Conservation (phyloP, 139 green algal genomes). For the Dunaliella sp. region DNA sequence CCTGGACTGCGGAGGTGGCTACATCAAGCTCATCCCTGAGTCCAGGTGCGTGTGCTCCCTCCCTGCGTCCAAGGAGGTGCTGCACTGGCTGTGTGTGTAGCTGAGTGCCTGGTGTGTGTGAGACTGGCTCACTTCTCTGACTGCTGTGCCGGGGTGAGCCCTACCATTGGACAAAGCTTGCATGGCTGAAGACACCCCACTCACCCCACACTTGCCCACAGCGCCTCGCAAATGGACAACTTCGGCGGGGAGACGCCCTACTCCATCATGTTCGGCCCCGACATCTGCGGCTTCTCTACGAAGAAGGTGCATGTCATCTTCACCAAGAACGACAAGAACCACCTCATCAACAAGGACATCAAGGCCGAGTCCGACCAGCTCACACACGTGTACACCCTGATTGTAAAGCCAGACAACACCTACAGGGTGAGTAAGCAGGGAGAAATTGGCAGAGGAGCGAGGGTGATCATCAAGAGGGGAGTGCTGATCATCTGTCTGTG, state of each 20-base stretch:
- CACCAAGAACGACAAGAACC: conserved; percentile 85
- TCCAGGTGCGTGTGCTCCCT: conserved; percentile 33
- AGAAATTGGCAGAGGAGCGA: too few species aligned
- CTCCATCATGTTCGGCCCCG: conserved; percentile 98
- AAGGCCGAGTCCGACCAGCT: conserved; percentile 67
- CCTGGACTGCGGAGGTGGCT: conserved; percentile 87
- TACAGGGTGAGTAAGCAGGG: conserved; percentile 66
- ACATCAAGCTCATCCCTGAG: conserved; percentile 84
- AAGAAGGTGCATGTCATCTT: conserved; percentile 96
- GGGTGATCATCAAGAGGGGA: too few species aligned
- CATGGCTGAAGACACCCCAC: too few species aligned
- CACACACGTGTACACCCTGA: conserved; percentile 86
- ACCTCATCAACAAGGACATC: conserved; percentile 96
- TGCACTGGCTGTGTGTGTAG: too few species aligned
- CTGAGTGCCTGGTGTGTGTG: background rate
- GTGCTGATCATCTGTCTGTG: too few species aligned
- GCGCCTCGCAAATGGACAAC: conserved; percentile 62
- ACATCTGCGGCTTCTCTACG: conserved; percentile 91
- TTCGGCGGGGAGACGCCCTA: conserved; percentile 90
- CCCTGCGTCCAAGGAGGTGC: too few species aligned
- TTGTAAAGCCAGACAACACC: conserved; percentile 76
- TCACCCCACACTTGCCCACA: too few species aligned
- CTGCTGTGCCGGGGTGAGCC: too few species aligned
- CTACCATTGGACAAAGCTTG: too few species aligned
- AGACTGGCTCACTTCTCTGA: background rate